Percentiles rank a stretch among this genome's conserved stretches.
phyloP scores from a whole-genome alignment of 139 green algal genomes.

The Tetraselmis chui region DNA sequence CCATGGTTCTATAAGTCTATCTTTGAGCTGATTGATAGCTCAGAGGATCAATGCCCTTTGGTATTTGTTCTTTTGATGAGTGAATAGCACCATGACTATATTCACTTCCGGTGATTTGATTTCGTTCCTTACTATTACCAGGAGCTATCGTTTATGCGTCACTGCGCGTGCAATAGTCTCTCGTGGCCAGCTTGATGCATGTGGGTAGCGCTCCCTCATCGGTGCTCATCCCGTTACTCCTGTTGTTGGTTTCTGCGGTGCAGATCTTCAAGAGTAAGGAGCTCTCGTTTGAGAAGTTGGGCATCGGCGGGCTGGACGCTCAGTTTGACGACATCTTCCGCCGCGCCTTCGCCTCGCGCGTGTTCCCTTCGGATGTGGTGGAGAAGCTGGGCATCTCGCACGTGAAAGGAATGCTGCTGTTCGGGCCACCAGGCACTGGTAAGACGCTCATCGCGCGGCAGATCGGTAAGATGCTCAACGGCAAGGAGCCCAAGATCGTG shows the following conservation, averaged over 20 bases:
- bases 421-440: constrained; percentile 79
- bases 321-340: constrained; percentile 99
- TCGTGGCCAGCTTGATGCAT: neutral
- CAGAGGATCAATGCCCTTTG: constrained; percentile 79
- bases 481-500: constrained; percentile 91
- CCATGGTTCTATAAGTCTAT: no score
- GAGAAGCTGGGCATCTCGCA: constrained; percentile 92
- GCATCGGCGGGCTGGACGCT: constrained; percentile 91
- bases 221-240: constrained; percentile 48
- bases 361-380: constrained; percentile 83
- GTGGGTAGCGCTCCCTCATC: constrained; percentile 4
- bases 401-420: constrained; percentile 87
- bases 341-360: constrained; percentile 85
- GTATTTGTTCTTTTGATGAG: neutral
- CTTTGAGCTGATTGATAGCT: no score
- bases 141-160: no score
- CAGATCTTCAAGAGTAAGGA: constrained; percentile 94
- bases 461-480: constrained; percentile 99
- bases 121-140: no score
- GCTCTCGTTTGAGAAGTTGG: constrained; percentile 93
- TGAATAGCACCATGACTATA: no score
- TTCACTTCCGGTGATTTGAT: no score
- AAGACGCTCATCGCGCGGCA: constrained; percentile 99
- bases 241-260: no score
- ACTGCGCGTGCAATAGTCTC: no score